Conservation (phyloP, 2,329 filamentous ascomycete species). For the Ascosphaera acerosa region DNA sequence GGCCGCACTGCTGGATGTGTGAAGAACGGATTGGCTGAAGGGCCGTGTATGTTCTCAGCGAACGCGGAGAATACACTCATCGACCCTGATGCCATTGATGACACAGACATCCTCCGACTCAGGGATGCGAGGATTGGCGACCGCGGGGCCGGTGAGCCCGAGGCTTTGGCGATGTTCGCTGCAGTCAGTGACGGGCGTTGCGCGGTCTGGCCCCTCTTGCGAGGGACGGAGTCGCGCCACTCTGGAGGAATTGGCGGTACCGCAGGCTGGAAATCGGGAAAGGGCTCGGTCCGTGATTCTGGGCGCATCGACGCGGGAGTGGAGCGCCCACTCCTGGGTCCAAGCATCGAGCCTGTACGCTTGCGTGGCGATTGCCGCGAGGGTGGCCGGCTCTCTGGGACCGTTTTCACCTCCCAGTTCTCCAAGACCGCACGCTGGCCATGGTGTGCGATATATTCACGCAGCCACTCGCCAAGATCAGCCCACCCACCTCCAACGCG, state of each 20-base stretch:
- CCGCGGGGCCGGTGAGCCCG: conserved; percentile 4
- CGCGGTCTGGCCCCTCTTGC: no score
- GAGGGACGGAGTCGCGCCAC: no score
- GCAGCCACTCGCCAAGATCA: conserved; percentile 79
- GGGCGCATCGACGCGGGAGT: conserved; percentile 15
- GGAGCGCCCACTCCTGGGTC: conserved; percentile 9
- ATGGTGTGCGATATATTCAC: conserved; percentile 82
- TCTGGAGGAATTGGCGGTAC: not conserved
- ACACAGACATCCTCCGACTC: conserved; percentile 14
- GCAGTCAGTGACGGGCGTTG: conserved; percentile 9
- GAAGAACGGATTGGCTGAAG: conserved; percentile 9
- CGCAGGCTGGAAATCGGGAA: not conserved
- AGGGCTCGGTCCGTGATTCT: conserved; percentile 6
- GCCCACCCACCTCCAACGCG: conserved; percentile 97
- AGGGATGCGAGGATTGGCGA: conserved; percentile 1
- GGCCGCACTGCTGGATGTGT: conserved; percentile 2
- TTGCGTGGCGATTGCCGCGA: conserved; percentile 8
- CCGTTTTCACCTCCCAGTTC: conserved; percentile 29
- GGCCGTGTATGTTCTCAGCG: conserved; percentile 8
- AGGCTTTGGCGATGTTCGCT: conserved; percentile 10
- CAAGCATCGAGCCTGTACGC: conserved; percentile 1
- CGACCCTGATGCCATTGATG: conserved; percentile 13
- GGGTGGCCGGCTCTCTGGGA: conserved; percentile 13
- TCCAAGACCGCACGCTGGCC: conserved; percentile 40
- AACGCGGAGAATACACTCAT: conserved; percentile 10